Percentiles rank a stretch among this genome's conserved stretches.
Conservation (phyloP, 2,329 filamentous ascomycete species). For the Coniochaeta hoffmannii region DNA sequence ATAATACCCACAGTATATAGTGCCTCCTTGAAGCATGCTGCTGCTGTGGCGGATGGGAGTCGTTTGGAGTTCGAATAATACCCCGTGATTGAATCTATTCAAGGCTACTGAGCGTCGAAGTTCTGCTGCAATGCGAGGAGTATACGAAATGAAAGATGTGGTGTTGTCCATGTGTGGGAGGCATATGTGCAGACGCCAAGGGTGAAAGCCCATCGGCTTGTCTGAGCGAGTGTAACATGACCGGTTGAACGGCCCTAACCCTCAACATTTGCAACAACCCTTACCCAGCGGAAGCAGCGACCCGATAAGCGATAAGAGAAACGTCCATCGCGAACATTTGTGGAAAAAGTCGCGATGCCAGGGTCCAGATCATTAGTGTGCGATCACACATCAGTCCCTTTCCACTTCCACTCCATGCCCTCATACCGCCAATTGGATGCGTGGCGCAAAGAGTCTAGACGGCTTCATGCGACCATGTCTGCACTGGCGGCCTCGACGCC, state of each 20-base stretch:
- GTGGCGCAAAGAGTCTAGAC: constrained; percentile 12
- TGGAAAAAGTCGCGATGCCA: background rate
- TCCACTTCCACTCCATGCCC: background rate
- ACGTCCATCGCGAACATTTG: background rate
- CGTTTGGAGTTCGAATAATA: background rate
- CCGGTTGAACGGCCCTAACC: background rate
- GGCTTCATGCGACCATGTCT: constrained; percentile 27
- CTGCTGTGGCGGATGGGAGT: too few relatives aligned
- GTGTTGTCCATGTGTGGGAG: background rate
- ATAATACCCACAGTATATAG: too few relatives aligned
- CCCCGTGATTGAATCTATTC: background rate
- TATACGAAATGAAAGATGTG: background rate
- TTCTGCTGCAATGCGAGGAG: too few relatives aligned
- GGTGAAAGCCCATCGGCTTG: too few relatives aligned
- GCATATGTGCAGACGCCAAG: background rate
- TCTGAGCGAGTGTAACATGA: too few relatives aligned
- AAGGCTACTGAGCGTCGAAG: background rate
- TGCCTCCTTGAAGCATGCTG: too few relatives aligned
- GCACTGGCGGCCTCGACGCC: constrained; percentile 14
- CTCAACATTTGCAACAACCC: background rate
- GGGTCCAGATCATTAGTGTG: background rate
- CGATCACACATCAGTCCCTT: too few relatives aligned
- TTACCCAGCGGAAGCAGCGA: background rate
- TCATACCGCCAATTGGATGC: constrained; percentile 18
- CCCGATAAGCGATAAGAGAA: background rate